Evolutionary conservation across 106 monocot genomes (phyloP).

Genomic region (Cymbidium sinense): DNA sequence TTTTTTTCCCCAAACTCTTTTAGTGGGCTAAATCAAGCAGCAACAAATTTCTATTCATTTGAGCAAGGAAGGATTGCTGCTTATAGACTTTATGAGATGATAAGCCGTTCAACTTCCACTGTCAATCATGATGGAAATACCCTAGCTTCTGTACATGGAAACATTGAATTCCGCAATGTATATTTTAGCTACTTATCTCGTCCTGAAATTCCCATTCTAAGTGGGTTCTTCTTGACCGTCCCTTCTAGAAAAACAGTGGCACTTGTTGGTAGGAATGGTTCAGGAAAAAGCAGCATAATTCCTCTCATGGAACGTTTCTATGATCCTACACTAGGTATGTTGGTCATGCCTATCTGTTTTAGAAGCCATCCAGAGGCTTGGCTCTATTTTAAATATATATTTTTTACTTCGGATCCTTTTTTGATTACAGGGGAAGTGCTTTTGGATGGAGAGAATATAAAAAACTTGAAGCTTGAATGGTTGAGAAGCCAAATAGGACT

Average conservation of each 20-base stretch:
- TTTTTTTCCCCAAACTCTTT: conserved; percentile 14
- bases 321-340: conserved; percentile 93
- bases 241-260: conserved; percentile 98
- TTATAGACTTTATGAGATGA: conserved; percentile 99
- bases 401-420: background rate
- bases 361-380: background rate
- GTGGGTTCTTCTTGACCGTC: conserved; percentile 94
- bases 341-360: background rate
- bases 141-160: conserved; percentile 77
- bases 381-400: background rate
- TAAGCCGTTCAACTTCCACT: conserved; percentile 85
- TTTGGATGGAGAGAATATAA: conserved; percentile 98
- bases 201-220: conserved; percentile 96
- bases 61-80: conserved; percentile 99
- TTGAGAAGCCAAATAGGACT: conserved; percentile 98
- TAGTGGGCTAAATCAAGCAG: conserved; percentile 98
- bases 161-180: conserved; percentile 95
- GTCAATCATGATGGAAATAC: conserved; percentile 83
- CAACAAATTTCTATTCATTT: conserved; percentile 98
- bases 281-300: conserved; percentile 99
- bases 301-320: conserved; percentile 99
- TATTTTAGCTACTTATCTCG: conserved; percentile 98
- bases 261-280: conserved; percentile 98
- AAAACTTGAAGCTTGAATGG: conserved; percentile 90
- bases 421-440: conserved; percentile 78